Base-by-base conservation (phyloP, 129 eudicot species). In the Flaveria sonorensis region DNA sequence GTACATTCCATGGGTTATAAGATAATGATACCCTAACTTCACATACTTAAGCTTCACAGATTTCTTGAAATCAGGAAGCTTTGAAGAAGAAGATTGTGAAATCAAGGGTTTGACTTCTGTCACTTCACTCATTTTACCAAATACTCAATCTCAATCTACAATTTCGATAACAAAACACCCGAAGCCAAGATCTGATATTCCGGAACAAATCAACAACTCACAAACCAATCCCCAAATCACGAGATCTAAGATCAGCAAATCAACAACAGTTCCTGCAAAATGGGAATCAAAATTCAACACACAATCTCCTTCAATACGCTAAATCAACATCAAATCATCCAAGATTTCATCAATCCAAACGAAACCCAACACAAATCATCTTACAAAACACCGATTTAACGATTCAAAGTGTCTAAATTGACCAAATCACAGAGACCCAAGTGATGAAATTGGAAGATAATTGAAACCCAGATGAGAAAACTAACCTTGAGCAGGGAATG, bases 21-120 rank as follows among this genome's bases (percentile, higher is more conserved):
- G 97, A 81, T 88, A 83, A 69, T 91, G 97, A 63, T 91, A 91
- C 50, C 97, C 97, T 32, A 91, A 80, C 71, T 91, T 91, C 32
- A 91, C 97, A 80, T 91, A 91, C 83, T 91, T 91, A 59, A 91
- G 78, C 48, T 89, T 91, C 1, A 91, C 83, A 60, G 97, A 91
- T 87, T 91, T 87, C 77, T 91, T 91, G 76, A 91, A 91, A 89
- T 91, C 97, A n/a, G 97, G 95, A 46, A 88, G 92, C 73, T 80
- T 85, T 15, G 78, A 70, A 48, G 86, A 83, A 7, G 96, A 59
- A 11, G 97, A 85, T 70, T 85, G 81, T 53, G 86, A 81, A 52
- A 86, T 85, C 83, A 87, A 87, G 60, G 97, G 88, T 42, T 85
- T 85, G 72, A 75, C 81, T 67, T 80, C 72, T 50, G 86, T 84